Base-by-base conservation (phyloP, 2,329 filamentous ascomycete species). In the Colletotrichum acutatum region DNA sequence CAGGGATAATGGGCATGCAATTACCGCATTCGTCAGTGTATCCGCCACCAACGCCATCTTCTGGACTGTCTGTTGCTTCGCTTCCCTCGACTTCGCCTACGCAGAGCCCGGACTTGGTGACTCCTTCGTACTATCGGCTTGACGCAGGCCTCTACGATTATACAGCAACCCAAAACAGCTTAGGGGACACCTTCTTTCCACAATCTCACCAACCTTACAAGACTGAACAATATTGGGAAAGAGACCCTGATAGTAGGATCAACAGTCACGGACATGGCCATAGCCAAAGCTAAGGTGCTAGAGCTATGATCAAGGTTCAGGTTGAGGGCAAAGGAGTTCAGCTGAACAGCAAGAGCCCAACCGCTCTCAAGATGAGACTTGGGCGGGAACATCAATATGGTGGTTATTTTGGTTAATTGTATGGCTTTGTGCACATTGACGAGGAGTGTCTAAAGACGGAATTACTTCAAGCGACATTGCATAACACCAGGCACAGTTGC, bases 101-200 rank as follows among this genome's bases (percentile, higher is more conserved):
- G 5, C 59, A 62, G 59, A 62, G 59, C 11, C 59, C 59, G 3
- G 59, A 62, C n/a, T 49, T 62, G 59, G 59, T 62, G 16, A 26
- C 37, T 3, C 42, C 59, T 26, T 52, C 28, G 19, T 52, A 26
- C 14, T 62, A 62, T 28, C 59, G 37, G 7, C 59, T 62, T 19
- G 37, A 62, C 9, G 30, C 59, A 3, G 28, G 24, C 9, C 59
- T 62, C 3, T 49, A 49, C 42, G 42, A 49, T 49, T 49, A 49
- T 49, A n/a, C 16, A 19, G 7, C 42, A n/a, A 49, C 42, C 9
- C 42, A 49, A 49, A 19, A 49, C 19, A n/a, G 16, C 19, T n/a
- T 49, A 7, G 42, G 16, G 19, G 42, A 49, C 19, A 19, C 16
- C 9, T 49, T 49, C 6, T 49, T 49, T 8, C 42, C 19, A 7